These are phyloP conservation scores for Tulasnella calospora DNA, from an alignment of 768 basidiomycete species.

Conservation along the genomic window DNA sequence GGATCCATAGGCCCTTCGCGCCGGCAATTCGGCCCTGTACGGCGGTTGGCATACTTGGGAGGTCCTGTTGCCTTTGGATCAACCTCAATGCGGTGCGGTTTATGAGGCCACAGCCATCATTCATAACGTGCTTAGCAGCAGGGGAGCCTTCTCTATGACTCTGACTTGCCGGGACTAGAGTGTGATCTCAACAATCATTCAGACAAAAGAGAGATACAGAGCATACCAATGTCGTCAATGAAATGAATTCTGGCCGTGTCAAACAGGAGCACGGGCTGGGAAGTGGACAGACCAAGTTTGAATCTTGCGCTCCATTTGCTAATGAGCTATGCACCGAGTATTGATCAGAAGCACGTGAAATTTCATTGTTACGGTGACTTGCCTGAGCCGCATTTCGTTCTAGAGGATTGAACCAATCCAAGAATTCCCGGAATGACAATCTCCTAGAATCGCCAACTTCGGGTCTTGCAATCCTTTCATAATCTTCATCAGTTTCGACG, in stretches of 20 bases:
- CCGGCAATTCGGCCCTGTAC: constrained; percentile 52
- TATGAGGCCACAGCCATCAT: constrained; percentile 51
- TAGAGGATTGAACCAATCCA: constrained; percentile 55
- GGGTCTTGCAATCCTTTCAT: neutral
- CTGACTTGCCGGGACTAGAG: neutral
- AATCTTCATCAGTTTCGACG: constrained; percentile 50
- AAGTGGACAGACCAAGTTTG: constrained; percentile 58
- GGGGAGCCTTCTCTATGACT: neutral
- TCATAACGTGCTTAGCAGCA: constrained; percentile 39
- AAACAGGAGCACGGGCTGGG: constrained; percentile 52
- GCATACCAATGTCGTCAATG: constrained; percentile 50
- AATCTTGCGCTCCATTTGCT: constrained; percentile 63
- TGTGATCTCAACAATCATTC: neutral
- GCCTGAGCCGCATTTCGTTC: constrained; percentile 50
- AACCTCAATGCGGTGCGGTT: constrained; percentile 41
- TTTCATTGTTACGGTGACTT: constrained; percentile 7
- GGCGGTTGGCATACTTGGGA: constrained; percentile 44
- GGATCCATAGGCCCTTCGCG: constrained; percentile 36
- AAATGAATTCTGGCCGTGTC: constrained; percentile 38
- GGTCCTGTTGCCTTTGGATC: constrained; percentile 38
- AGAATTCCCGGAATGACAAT: constrained; percentile 45
- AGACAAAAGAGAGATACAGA: neutral
- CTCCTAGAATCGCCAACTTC: constrained; percentile 21
- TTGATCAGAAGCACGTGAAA: neutral
- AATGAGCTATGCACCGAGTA: constrained; percentile 44